phyloP scores from a whole-genome alignment of 805 yeast species.

The Candida yuanshanica region DNA sequence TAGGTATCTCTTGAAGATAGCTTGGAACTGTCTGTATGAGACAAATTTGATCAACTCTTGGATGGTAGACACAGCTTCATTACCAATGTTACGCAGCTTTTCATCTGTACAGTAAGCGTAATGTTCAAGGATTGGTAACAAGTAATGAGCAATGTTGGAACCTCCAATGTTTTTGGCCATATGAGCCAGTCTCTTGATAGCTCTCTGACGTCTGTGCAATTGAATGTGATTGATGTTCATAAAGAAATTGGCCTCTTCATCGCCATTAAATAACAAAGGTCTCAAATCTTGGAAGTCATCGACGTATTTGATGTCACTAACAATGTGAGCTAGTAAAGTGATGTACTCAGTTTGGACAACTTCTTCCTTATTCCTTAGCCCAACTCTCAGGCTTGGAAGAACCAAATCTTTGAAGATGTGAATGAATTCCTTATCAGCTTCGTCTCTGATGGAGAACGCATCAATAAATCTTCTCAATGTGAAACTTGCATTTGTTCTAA shows the following conservation, averaged over 20 bases:
- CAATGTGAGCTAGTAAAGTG: conserved; percentile 56
- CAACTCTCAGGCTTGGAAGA: conserved; percentile 60
- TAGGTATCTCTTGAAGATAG: conserved; percentile 66
- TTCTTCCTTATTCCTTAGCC: conserved; percentile 57
- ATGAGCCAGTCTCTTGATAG: conserved; percentile 59
- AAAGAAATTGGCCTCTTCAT: conserved; percentile 82
- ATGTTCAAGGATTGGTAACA: conserved; percentile 81
- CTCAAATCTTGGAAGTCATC: conserved; percentile 62
- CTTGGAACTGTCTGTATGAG: conserved; percentile 76
- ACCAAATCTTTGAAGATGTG: conserved; percentile 45
- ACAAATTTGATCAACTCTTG: conserved; percentile 51
- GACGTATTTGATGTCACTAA: conserved; percentile 38
- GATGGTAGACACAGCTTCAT: conserved; percentile 61
- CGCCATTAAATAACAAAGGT: conserved; percentile 53
- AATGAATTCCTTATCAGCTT: conserved; percentile 26
- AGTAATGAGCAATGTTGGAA: conserved; percentile 64
- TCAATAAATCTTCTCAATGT: conserved; percentile 63
- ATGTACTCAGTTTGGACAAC: conserved; percentile 69
- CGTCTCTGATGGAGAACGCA: conserved; percentile 21
- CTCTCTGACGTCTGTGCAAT: conserved; percentile 77
- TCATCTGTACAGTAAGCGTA: conserved; percentile 60
- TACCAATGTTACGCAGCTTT: conserved; percentile 52
- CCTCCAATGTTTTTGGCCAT: conserved; percentile 42
- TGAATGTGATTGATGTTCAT: conserved; percentile 77
- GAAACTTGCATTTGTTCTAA: conserved; percentile 72